Evolutionary conservation across 139 green algal species (phyloP).

Genomic region (Coelastrella sp.): DNA sequence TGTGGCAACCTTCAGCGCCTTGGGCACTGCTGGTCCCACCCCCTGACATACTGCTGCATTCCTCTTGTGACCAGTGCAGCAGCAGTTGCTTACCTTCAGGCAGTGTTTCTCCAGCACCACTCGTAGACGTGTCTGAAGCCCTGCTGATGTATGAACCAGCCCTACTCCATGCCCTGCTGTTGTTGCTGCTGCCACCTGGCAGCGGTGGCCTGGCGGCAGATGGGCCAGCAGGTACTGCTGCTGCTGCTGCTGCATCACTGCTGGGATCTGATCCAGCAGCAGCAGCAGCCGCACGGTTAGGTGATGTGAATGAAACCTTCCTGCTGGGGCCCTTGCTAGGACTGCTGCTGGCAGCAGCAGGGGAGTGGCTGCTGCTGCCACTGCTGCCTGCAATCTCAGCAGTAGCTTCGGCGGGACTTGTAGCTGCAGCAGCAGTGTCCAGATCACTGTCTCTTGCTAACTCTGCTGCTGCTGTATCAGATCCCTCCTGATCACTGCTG

Average conservation of each 20-base stretch:
- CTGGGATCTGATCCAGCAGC: not conserved
- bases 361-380: too few species aligned
- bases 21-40: too few species aligned
- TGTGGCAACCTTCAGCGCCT: too few species aligned
- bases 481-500: not conserved
- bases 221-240: not conserved
- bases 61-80: not conserved
- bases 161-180: not conserved
- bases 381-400: too few species aligned
- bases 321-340: not conserved
- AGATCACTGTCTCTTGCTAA: not conserved
- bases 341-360: not conserved
- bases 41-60: too few species aligned
- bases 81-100: not conserved
- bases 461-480: not conserved
- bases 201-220: not conserved
- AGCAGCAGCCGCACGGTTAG: not conserved
- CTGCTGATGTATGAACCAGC: not conserved
- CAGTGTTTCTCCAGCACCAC: not conserved
- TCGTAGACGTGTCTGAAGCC: not conserved
- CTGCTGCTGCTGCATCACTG: too few species aligned
- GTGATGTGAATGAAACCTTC: not conserved
- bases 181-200: constrained; percentile 1
- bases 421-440: not conserved
- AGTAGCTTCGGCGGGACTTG: not conserved